Base-by-base conservation (phyloP, 345 rosid species). In the Citrus hindsii region DNA sequence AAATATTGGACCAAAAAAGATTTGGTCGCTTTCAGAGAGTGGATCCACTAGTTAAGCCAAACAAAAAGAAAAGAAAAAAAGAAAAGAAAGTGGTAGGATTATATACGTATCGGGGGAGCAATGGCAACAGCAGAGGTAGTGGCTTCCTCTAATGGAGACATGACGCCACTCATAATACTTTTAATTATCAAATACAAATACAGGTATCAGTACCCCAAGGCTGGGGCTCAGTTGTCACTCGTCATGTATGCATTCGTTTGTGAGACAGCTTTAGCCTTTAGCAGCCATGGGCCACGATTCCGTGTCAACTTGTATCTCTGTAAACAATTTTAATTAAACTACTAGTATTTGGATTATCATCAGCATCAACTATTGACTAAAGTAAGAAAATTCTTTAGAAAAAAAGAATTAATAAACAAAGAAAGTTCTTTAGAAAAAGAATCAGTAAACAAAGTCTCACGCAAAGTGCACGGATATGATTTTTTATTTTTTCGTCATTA, bases 61-160 rank as follows among this genome's bases (percentile, higher is more conserved):
- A 32, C 46, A 32, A 61, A 4, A 46, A 69, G 33, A 13, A 28
- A 14, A 60, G 3, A 9, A 21, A 9, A 30, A 4, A 10, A 65
- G 30, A 9, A 22, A 16, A 53, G 22, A 53, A 46, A 46, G 51
- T 46, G 51, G 51, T 46, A 46, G 51, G 51, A 12, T 46, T 46
- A 13, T 13, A 46, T 46, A 13, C 51, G 0, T 13, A 46, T 46
- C 51, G 51, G 16, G 51, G 69, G 40, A 30, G 32, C 24, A 76
- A 64, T 70, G 74, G 69, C 79, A 82, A 69, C 84, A 82, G 63
- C 70, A 68, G 30, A 56, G 76, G 30, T 14, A 18, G 40, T n/a
- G 67, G 84, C 38, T 33, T 81, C 84, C 79, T 77, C 60, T 28
- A 13, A 32, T 16, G 77, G 69, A 70, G 77, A 64, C 84, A 75